Evolutionary conservation across 2,329 filamentous ascomycete species (phyloP).

Genomic region (Diaporthe ilicicola): DNA sequence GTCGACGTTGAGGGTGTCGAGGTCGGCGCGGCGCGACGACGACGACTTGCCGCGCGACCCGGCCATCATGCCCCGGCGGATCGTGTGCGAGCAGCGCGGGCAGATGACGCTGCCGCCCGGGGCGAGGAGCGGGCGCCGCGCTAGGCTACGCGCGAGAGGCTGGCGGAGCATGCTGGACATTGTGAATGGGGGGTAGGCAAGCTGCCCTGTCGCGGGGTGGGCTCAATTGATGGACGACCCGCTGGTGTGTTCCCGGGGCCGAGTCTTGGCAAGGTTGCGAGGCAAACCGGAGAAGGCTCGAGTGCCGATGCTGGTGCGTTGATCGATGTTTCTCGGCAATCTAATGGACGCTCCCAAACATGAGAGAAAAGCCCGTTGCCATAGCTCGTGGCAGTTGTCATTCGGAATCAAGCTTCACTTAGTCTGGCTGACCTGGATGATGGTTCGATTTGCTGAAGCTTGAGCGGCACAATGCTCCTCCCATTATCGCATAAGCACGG

Average conservation of each 20-base stretch:
- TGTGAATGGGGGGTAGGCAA: neutral
- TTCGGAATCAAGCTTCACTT: neutral
- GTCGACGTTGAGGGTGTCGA: constrained; percentile 60
- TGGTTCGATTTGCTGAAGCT: neutral
- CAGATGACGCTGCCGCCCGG: neutral
- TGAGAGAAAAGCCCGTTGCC: neutral
- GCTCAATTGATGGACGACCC: neutral
- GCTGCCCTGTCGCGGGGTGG: neutral
- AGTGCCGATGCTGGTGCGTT: neutral
- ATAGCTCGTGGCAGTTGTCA: neutral
- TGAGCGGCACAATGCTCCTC: neutral
- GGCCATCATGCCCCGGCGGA: constrained; percentile 47
- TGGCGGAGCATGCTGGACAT: constrained; percentile 42
- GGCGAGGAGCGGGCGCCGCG: constrained; percentile 33
- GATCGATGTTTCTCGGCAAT: neutral
- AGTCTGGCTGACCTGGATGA: neutral
- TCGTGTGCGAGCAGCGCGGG: constrained; percentile 27
- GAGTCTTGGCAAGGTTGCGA: neutral
- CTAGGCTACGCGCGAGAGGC: constrained; percentile 38
- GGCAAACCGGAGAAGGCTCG: neutral
- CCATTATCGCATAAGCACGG: constrained; percentile 10
- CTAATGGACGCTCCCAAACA: neutral
- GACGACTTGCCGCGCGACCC: constrained; percentile 34
- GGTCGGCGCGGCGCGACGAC: constrained; percentile 43
- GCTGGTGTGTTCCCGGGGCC: neutral